Percentiles rank a stretch among this genome's conserved stretches.
phyloP scores from a whole-genome alignment of 345 rosid species.

The Iberis pinnata region DNA sequence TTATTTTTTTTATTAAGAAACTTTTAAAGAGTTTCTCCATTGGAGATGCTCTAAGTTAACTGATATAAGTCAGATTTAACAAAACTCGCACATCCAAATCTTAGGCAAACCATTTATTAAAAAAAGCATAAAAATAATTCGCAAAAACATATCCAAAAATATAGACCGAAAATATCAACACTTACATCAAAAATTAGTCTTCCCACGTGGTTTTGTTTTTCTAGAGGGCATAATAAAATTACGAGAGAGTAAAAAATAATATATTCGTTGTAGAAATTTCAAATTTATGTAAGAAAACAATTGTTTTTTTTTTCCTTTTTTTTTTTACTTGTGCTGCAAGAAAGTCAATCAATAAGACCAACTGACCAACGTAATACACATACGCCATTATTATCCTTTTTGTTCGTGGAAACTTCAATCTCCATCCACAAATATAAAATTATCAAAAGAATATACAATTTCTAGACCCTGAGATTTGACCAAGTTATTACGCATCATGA shows the following conservation, averaged over 20 bases:
- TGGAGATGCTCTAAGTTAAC: no score
- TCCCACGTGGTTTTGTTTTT: background rate
- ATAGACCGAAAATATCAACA: no score
- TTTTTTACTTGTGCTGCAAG: constrained; percentile 15
- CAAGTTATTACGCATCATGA: constrained; percentile 21
- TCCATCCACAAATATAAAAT: background rate
- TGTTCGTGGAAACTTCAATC: constrained; percentile 20
- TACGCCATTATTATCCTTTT: constrained; percentile 4
- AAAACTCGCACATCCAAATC: no score
- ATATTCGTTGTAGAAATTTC: background rate
- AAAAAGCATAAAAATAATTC: no score
- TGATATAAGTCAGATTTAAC: no score
- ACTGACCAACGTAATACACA: constrained; percentile 7
- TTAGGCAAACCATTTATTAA: no score
- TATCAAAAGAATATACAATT: background rate
- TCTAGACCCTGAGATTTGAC: constrained; percentile 11
- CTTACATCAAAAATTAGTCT: no score
- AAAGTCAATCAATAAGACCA: constrained; percentile 21
- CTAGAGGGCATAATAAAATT: background rate
- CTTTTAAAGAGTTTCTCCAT: no score
- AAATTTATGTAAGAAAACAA: background rate
- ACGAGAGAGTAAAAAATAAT: background rate
- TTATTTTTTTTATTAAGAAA: no score
- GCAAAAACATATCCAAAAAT: no score
- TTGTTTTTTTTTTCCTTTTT: no score